Base-by-base conservation (phyloP, 805 yeast genomes). In the Diddensiella transvaalensis region DNA sequence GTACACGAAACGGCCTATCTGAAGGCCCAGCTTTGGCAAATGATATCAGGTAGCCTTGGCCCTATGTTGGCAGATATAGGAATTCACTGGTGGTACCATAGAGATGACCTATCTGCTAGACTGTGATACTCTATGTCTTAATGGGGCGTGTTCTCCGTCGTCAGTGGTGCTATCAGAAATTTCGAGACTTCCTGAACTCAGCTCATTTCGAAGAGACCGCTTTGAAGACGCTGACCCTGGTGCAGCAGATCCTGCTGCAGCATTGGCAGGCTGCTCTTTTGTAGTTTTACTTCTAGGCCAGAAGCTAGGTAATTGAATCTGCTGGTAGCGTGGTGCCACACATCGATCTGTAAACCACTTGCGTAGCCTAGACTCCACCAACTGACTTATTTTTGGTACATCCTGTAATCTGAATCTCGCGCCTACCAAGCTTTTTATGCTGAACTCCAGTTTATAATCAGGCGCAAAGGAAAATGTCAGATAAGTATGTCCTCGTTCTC, bases 291-390 rank as follows among this genome's bases (percentile, higher is more conserved):
- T 45, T 33, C 61, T 36, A 11, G 95, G 95, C 96, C 96, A 89
- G 61, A 90, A 68, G 42, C 87, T 83, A 2, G 98, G 99, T 26
- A 93, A 67, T 59, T 76, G 77, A 24, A 93, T 80, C 42, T 87
- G 84, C 63, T 90, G 96, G 60, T 84, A 91, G 57, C 95, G 75
- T 1, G 99, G 99, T 56, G 88, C 95, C 10, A 93, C 93, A 62
- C 96, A 88, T 53, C 96, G 74, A 58, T 91, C 97, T 15, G 83
- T 82, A 61, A 93, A 90, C 95, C 96, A 89, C 47, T 82, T 82
- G 53, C 93, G 76, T 35, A 93, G 75, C 51, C 83, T 83, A 49
- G 79, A 80, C 62, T 93, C 98, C 36, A 93, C 82, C 37, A 93
- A 70, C 49, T 87, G 82, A 6, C 95, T 80, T 33, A 93, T 80